Evolutionary conservation across 2,329 filamentous ascomycete genomes (phyloP).

Genomic region (Ophiostoma sp.): DNA sequence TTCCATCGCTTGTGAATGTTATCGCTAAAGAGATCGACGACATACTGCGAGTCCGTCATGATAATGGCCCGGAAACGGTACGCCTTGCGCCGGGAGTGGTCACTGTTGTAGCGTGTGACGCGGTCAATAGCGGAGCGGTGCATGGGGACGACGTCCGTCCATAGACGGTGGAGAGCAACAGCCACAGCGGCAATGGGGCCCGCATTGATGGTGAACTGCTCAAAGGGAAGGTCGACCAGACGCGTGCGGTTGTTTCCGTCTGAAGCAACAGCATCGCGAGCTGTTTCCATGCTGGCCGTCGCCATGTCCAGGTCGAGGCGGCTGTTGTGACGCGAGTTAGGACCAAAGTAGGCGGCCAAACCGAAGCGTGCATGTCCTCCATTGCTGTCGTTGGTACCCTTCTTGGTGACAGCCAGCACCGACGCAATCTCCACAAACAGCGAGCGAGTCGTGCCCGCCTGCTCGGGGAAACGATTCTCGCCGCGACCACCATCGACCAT

Average conservation of each 20-base stretch:
- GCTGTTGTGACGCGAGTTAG: slow-evolving; percentile 11
- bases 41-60: slow-evolving; percentile 11
- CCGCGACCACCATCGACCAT: neutral
- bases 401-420: neutral
- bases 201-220: slow-evolving; percentile 17
- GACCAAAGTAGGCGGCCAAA: slow-evolving; percentile 18
- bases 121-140: slow-evolving; percentile 24
- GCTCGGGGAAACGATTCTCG: neutral
- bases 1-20: neutral
- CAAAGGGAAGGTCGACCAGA: slow-evolving; percentile 13
- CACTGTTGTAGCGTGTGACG: slow-evolving; percentile 21
- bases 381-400: neutral
- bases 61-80: slow-evolving; percentile 24
- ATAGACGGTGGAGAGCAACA: slow-evolving; percentile 19
- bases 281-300: neutral
- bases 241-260: neutral
- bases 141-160: slow-evolving; percentile 13
- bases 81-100: slow-evolving; percentile 25
- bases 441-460: slow-evolving; percentile 26
- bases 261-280: neutral
- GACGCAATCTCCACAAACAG: slow-evolving; percentile 24
- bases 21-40: slow-evolving; percentile 20
- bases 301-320: neutral
- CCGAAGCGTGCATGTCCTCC: neutral
- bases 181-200: slow-evolving; percentile 14